Evolutionary conservation across 2,329 filamentous ascomycete species (phyloP), one percentile per base, ranked within the genome.

Genomic region (Sphaerostilbella broomeana): DNA sequence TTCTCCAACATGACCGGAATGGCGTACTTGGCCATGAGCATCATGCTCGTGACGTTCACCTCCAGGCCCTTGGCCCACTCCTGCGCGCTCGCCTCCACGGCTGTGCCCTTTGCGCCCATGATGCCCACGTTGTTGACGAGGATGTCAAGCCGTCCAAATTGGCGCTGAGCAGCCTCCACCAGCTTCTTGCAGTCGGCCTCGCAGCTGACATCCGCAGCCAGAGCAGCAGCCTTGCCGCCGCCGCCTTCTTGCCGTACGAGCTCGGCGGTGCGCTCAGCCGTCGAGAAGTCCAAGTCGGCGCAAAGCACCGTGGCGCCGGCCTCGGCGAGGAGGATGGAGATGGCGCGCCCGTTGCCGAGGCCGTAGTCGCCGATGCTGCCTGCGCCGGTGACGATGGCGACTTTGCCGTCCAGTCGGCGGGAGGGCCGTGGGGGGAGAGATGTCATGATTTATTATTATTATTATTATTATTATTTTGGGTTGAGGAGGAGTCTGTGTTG

Each of bases 121-220:
- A 82, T 62, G 0, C 80, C 81, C 2, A 84, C 79, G 40, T 76
- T 77, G 51, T 83, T 83, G 24, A 83, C 62, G 1, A 84, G 59
- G 28, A 83, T 77, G 49, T 83, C 77, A 2, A 84, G 47, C 2
- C 73, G 61, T 0, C 75, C 76, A 46, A 73, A 82, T 2, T 55
- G 49, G 2, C 62, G 43, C 1, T 77, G 11, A 0, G 77, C 68
- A 0, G 54, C 40, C 0, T 64, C 44, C 6, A 70, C 59, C 2
- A 61, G 57, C 1, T 43, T 47, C 35, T 70, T 58, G 50, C 77
- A 83, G 38, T 79, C 73, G 0, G 42, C 40, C 12, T 69, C 62
- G 1, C 58, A 56, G 0, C 75, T 78, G n/a, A 82, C 74, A 47
- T 83, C 72, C 3, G 64, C 74, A 34, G 61, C 51, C 2, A 68